Base-by-base conservation (phyloP, 352 stramenopile species). In the Phytophthora crassamura region DNA sequence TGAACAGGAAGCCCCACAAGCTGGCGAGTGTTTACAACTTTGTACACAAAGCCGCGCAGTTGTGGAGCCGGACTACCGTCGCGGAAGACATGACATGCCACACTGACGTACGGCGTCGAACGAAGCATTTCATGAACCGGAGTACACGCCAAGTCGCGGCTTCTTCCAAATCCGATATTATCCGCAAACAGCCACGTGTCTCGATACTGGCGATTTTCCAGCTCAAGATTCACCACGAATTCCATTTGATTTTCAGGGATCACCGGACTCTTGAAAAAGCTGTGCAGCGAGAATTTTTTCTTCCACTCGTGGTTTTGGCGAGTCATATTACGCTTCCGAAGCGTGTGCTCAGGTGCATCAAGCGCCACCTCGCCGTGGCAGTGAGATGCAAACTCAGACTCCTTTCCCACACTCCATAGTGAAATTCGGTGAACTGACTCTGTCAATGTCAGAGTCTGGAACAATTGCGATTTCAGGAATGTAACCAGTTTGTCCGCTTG, bases 221-320 rank as follows among this genome's bases (percentile, higher is more conserved):
- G 51, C 28, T 90, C 83, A 12, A 92, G 39, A 25, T 77, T 74
- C n/a, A 94, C 67, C 0, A 56, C 59, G 41, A 91, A 91, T 61
- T 90, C 77, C 39, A 93, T 55, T 70, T 88, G 75, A 39, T 80
- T 89, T 58, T 90, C 81, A 25, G 81, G 84, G 0, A 69, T 79
- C 8, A 86, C 65, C 7, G 72, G 65, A 16, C 64, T 81, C 47
- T 89, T 91, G 60, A 93, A 93, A 59, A 93, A 90, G 54, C 80
- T 90, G 25, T 90, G 83, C 7, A 93, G 67, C 2, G 67, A 87
- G 33, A 90, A 91, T 45, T 89, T 90, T 38, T 88, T 90, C 61
- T 88, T 89, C 86, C 86, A 94, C 32, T 94, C 83, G 22, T 74
- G 71, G 50, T 82, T 90, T 46, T 69, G 60, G 0, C 72, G 71